A percentile compares a stretch with the other conserved stretches of the same genome.
Conservation (phyloP, 345 rosid genomes). For the Combretum micranthum region DNA sequence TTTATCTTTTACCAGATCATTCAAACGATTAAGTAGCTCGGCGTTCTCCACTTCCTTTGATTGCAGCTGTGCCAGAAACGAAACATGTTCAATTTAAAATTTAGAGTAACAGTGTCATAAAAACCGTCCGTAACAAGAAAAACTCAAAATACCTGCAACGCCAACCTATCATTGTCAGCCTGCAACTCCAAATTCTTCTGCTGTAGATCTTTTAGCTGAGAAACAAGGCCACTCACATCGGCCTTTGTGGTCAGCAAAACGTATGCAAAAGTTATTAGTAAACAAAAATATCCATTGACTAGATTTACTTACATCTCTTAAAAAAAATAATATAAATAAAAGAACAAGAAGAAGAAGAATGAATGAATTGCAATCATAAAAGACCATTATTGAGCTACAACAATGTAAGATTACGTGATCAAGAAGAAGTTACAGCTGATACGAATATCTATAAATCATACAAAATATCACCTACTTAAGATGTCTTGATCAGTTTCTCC, state of each 20-base stretch:
- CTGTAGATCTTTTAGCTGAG: conserved; percentile 76
- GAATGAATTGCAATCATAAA: too few relatives aligned
- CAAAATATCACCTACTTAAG: too few relatives aligned
- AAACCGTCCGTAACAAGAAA: background rate
- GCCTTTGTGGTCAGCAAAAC: conserved; percentile 31
- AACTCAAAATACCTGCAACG: conserved; percentile 6
- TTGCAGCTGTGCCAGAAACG: conserved; percentile 44
- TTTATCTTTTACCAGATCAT: conserved; percentile 46
- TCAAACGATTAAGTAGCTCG: conserved; percentile 46
- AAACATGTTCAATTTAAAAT: conserved; percentile 3
- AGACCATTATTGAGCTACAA: too few relatives aligned
- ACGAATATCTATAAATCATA: too few relatives aligned
- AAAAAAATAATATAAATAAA: too few relatives aligned
- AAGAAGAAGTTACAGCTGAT: too few relatives aligned
- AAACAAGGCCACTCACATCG: conserved; percentile 77
- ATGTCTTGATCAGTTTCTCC: too few relatives aligned
- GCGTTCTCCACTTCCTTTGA: conserved; percentile 51
- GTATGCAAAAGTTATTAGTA: conserved; percentile 1
- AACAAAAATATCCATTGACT: background rate
- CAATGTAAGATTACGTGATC: too few relatives aligned
- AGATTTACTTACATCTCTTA: too few relatives aligned
- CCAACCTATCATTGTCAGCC: conserved; percentile 47
- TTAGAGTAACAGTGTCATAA: background rate
- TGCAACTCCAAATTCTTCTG: conserved; percentile 65
- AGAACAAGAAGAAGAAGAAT: too few relatives aligned